Evolutionary conservation across 345 rosid genomes (phyloP).

Genomic region (Eucalyptus shirleyi): DNA sequence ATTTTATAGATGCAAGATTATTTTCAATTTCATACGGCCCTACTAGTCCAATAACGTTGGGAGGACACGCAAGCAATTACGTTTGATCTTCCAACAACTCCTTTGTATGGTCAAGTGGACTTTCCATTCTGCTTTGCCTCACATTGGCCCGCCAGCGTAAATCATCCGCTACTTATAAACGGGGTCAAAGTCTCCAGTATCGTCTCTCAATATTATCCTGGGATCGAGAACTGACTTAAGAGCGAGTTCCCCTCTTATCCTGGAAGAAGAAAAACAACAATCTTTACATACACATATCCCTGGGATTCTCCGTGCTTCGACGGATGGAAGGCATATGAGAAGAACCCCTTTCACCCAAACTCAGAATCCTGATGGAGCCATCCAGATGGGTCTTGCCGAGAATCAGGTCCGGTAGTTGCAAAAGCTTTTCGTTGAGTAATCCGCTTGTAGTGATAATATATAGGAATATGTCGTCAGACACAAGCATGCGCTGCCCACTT

Average conservation of each 20-base stretch:
- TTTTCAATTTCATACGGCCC: not conserved
- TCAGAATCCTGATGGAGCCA: constrained; percentile 14
- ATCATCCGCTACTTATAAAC: not conserved
- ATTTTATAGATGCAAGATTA: not conserved
- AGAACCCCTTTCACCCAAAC: constrained; percentile 6
- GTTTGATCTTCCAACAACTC: not conserved
- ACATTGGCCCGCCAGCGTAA: not conserved
- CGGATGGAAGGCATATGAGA: constrained; percentile 20
- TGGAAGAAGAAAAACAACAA: not conserved
- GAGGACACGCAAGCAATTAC: not conserved
- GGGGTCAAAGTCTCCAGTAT: not conserved
- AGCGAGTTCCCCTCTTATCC: not conserved
- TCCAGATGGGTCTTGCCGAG: constrained; percentile 30
- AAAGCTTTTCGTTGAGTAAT: not conserved
- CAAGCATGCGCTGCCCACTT: not conserved
- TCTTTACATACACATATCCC: not conserved
- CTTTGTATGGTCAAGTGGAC: not conserved
- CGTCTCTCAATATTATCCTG: not conserved
- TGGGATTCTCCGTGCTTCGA: constrained; percentile 3
- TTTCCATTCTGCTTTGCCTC: not conserved
- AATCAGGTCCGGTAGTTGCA: constrained; percentile 9
- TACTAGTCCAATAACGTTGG: not conserved
- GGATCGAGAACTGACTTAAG: not conserved
- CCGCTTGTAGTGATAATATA: not conserved
- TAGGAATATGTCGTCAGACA: not conserved